phyloP scores from a whole-genome alignment of 352 stramenopile genomes.

The Globisporangium cylindrosporum region DNA sequence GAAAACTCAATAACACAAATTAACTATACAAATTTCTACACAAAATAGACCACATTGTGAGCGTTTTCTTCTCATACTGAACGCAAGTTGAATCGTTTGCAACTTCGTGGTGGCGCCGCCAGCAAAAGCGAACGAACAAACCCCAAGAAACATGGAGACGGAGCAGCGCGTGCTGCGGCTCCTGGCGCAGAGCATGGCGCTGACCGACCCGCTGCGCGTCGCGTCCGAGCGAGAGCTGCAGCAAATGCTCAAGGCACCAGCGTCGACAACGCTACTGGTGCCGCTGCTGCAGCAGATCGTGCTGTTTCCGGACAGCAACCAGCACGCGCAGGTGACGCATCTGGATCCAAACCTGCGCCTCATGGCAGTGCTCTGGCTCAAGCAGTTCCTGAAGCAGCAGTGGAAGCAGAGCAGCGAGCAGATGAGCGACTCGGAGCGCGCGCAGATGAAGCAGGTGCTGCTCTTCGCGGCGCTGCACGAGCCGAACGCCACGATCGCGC shows the following conservation, averaged over 20 bases:
- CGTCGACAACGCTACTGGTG: conserved; percentile 30
- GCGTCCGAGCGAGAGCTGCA: conserved; percentile 58
- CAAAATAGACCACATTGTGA: not conserved
- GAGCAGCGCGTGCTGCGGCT: conserved; percentile 42
- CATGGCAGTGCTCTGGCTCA: conserved; percentile 74
- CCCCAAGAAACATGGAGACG: conserved; percentile 18
- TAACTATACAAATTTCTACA: not conserved
- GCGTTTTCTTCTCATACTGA: not conserved
- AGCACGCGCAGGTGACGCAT: conserved; percentile 22
- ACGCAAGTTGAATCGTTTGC: not conserved
- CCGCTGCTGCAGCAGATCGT: conserved; percentile 48
- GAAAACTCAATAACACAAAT: no score
- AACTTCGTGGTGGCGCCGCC: not conserved
- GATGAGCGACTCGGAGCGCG: conserved; percentile 41
- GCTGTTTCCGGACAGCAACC: conserved; percentile 30
- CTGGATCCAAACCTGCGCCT: conserved; percentile 57
- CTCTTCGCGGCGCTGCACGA: conserved; percentile 72
- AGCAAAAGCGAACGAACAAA: not conserved
- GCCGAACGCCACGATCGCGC: conserved; percentile 41
- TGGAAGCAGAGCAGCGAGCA: conserved; percentile 29
- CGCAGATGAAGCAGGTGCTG: conserved; percentile 45
- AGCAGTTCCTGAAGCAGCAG: conserved; percentile 62
- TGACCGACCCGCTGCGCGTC: conserved; percentile 34
- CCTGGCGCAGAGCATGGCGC: conserved; percentile 43
- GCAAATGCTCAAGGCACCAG: conserved; percentile 15